Evolutionary conservation across 106 monocot species (phyloP).

Genomic region (Cymbidium sinense): DNA sequence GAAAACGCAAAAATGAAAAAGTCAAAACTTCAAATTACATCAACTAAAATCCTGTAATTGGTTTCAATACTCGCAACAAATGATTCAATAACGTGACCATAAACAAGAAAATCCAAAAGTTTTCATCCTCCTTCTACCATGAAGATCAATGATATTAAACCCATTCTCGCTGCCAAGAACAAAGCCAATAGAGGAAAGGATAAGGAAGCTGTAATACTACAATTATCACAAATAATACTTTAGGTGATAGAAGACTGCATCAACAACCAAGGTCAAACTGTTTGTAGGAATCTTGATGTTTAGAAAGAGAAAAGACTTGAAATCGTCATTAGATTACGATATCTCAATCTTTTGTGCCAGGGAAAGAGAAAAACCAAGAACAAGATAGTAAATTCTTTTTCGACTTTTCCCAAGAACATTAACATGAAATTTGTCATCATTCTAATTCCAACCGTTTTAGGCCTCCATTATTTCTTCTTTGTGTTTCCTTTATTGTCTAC

Average conservation of each 20-base stretch:
- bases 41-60: background rate
- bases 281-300: slow-evolving; percentile 1
- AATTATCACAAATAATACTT: background rate
- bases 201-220: background rate
- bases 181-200: slow-evolving; percentile 4
- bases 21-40: background rate
- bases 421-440: background rate
- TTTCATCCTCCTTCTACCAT: background rate
- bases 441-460: background rate
- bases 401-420: background rate
- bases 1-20: background rate
- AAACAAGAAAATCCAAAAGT: background rate
- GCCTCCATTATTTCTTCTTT: background rate
- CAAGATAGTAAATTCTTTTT: slow-evolving; percentile 6
- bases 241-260: background rate
- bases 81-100: background rate
- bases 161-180: background rate
- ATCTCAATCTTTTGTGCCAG: slow-evolving; percentile 4
- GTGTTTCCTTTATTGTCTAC: background rate
- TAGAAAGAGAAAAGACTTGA: background rate
- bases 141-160: background rate
- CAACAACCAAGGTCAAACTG: background rate
- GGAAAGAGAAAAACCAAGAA: background rate
- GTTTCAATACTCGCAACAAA: background rate
- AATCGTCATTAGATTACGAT: slow-evolving; percentile 4